Conservation (phyloP, 108 stramenopile genomes). For the Licmophora abbreviata region DNA sequence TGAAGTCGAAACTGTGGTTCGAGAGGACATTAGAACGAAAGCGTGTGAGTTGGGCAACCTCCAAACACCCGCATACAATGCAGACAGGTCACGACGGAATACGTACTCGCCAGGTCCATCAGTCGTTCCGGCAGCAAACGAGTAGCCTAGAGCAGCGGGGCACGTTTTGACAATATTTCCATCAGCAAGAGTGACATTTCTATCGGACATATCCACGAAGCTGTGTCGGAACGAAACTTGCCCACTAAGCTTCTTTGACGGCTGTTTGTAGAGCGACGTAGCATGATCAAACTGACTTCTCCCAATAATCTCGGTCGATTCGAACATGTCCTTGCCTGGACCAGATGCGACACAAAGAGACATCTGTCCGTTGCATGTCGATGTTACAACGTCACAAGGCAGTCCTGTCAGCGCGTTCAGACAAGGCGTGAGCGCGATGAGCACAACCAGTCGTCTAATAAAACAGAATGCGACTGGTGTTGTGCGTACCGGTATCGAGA, state of each 20-base stretch:
- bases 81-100: background rate
- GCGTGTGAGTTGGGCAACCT: background rate
- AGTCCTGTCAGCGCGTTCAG: conserved; percentile 4
- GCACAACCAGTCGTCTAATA: background rate
- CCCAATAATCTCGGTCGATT: conserved; percentile 47
- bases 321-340: conserved; percentile 43
- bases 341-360: conserved; percentile 39
- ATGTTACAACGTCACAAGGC: conserved; percentile 35
- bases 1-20: conserved; percentile 23
- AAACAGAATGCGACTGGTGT: too few species aligned
- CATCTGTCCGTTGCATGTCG: conserved; percentile 39
- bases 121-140: conserved; percentile 58
- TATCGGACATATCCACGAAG: conserved; percentile 40
- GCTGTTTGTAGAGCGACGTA: conserved; percentile 5
- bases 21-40: background rate
- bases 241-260: conserved; percentile 13
- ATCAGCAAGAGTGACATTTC: conserved; percentile 24
- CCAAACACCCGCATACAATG: background rate
- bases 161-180: conserved; percentile 27
- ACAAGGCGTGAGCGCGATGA: background rate
- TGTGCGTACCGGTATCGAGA: conserved; percentile 28
- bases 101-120: conserved; percentile 39
- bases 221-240: conserved; percentile 30
- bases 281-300: conserved; percentile 33
- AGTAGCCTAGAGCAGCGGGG: conserved; percentile 39